Base-by-base conservation (phyloP, 2,329 filamentous ascomycete genomes). In the Lasiodiplodia sp. region DNA sequence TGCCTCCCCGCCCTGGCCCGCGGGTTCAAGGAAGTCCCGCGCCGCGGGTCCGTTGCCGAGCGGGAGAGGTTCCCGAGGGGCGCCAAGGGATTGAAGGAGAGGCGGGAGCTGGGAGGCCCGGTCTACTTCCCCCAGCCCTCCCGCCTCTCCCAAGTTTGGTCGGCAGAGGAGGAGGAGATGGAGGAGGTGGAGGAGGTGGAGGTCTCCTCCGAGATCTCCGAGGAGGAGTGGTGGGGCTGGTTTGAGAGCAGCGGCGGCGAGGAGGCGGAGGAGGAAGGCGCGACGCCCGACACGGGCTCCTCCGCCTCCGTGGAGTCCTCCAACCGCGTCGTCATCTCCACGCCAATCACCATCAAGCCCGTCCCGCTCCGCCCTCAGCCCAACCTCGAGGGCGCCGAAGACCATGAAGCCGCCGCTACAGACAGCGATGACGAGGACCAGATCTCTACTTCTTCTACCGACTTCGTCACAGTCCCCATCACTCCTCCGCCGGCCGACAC, bases 191-290 rank as follows among this genome's bases (percentile, higher is more conserved):
- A 38, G 18, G n/a, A 2, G 2, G 44, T 8, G n/a, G 31, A 7
- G 55, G 28, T 28, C 28, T 28, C 28, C 28, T 28, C 28, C 4
- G 31, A 38, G 55, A 57, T 31, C 34, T 38, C 31, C 11, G 55
- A 57, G 34, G 53, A 57, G n/a, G 31, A 40, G 55, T 40, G 55
- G 55, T 40, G 55, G 55, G n/a, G 18, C 10, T 38, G 55, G 18
- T 40, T 57, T 57, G 44, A 47, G 6, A 12, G 55, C 55, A 57
- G 55, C 55, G 6, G 31, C 8, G 31, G 16, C 7, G 52, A 55
- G 25, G 52, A 31, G 10, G 52, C 37, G 12, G 52, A 21, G 2
- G 28, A 16, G 11, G 28, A 57, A 10, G 34, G 25, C 18, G 31
- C 34, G 4, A 38, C 31, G 31, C 34, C 55, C 31, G n/a, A 18